Evolutionary conservation across 768 basidiomycete species (phyloP).

Genomic region (Panellus pusillus): DNA sequence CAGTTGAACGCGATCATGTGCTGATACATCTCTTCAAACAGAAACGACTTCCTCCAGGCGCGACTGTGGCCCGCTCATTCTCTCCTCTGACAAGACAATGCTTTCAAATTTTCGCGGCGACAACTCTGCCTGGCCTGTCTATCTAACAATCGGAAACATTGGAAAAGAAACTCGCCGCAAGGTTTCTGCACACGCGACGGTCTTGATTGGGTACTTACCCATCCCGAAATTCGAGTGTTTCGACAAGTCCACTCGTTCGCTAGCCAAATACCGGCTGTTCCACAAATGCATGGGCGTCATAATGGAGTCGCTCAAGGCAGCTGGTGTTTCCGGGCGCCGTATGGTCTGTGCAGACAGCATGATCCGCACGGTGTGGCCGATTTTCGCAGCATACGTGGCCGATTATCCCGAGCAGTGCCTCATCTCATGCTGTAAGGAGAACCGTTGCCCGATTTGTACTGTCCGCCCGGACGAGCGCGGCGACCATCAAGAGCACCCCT

Average conservation of each 20-base stretch:
- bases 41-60: too few species aligned
- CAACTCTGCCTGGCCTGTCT: conserved; percentile 37
- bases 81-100: too few species aligned
- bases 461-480: conserved; percentile 5
- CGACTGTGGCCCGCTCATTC: too few species aligned
- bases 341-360: conserved; percentile 18
- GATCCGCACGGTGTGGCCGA: conserved; percentile 3
- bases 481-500: conserved; percentile 21
- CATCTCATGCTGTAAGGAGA: too few species aligned
- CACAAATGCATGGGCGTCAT: conserved; percentile 31
- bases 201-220: conserved; percentile 37
- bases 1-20: too few species aligned
- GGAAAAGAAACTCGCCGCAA: conserved; percentile 24
- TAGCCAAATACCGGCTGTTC: conserved; percentile 28
- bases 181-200: conserved; percentile 25
- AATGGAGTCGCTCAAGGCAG: conserved; percentile 22
- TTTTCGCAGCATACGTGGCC: too few species aligned
- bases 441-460: too few species aligned
- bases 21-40: conserved; percentile 33
- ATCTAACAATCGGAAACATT: conserved; percentile 34
- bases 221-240: conserved; percentile 30
- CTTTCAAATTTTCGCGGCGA: too few species aligned
- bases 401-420: too few species aligned
- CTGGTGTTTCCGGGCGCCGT: not conserved
- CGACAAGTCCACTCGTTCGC: conserved; percentile 10